Evolutionary conservation across 2,329 filamentous ascomycete genomes (phyloP).

Genomic region (Trichoderma sp.): DNA sequence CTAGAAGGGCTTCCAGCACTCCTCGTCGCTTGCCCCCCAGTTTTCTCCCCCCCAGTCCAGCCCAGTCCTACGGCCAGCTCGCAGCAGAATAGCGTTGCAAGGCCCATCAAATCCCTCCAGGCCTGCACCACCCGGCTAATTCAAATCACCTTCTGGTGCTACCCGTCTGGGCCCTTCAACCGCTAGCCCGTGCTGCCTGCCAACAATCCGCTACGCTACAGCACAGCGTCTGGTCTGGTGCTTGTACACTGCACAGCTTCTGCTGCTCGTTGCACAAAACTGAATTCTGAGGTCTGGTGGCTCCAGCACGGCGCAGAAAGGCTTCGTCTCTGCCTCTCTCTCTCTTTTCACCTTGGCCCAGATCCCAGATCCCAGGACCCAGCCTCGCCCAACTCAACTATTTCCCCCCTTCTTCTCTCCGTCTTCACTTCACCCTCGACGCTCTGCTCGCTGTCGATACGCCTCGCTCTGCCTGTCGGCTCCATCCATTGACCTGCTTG

Average conservation of each 20-base stretch:
- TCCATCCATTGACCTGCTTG: constrained; percentile 3
- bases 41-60: neutral
- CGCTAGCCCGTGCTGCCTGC: neutral
- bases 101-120: neutral
- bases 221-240: neutral
- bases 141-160: neutral
- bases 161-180: neutral
- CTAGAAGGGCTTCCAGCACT: neutral
- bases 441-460: neutral
- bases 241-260: neutral
- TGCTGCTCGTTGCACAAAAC: neutral
- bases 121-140: neutral
- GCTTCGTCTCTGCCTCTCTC: neutral
- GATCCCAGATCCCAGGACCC: neutral
- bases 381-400: neutral
- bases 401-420: neutral
- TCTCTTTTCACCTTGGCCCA: neutral
- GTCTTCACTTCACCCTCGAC: neutral
- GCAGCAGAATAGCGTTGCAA: neutral
- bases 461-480: neutral
- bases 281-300: neutral
- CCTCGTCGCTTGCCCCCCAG: neutral
- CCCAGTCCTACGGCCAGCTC: neutral
- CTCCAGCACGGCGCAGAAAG: neutral
- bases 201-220: neutral